Conservation (phyloP, 345 rosid genomes). For the Corymbia maculata region DNA sequence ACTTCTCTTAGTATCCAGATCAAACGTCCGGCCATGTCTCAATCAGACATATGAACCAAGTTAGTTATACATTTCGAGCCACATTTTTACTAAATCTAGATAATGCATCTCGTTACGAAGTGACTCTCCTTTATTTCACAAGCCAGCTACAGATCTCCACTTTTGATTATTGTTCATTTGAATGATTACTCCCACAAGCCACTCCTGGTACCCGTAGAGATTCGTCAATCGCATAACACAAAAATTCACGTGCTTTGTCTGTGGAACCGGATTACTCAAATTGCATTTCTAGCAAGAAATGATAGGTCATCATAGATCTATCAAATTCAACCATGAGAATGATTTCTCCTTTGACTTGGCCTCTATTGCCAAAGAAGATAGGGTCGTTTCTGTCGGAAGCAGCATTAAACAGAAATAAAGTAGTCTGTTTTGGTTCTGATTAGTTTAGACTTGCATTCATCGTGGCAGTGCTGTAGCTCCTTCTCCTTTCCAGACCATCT, state of each 20-base stretch:
- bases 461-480: not conserved
- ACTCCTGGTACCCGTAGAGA: not conserved
- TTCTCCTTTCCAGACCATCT: not conserved
- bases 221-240: not conserved
- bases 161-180: not conserved
- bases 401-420: not conserved
- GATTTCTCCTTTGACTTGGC: not conserved
- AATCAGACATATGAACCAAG: not conserved
- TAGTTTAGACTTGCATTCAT: not conserved
- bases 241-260: not conserved
- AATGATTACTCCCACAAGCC: not conserved
- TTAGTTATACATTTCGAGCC: not conserved
- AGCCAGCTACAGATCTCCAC: not conserved
- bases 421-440: not conserved
- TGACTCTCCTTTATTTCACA: not conserved
- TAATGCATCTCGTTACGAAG: not conserved
- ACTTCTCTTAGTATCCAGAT: not conserved
- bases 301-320: not conserved
- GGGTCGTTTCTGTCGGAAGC: not conserved
- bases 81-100: not conserved
- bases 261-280: not conserved
- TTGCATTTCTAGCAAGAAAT: not conserved
- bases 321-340: not conserved
- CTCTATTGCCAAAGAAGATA: not conserved
- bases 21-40: not conserved